Percentiles rank a stretch among this genome's conserved stretches.
These are phyloP conservation scores for Cubamyces lactineus DNA, from an alignment of 768 basidiomycete genomes.

Conservation along the genomic window DNA sequence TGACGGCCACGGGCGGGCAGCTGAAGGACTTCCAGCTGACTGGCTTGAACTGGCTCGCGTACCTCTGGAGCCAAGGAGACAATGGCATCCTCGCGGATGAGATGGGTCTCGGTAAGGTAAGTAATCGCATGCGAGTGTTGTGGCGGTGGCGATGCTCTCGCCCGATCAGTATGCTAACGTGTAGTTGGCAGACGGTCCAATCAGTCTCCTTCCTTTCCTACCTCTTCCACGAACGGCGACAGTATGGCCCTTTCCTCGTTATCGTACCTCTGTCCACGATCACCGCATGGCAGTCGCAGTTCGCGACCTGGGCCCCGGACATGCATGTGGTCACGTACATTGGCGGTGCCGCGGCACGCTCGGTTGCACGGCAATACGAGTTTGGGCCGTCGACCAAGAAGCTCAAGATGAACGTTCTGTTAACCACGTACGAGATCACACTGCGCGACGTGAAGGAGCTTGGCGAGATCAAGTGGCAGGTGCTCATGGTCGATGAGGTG, in stretches of 20 bases:
- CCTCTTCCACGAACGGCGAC: conserved; percentile 88
- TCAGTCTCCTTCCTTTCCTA: conserved; percentile 94
- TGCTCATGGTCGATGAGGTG: conserved; percentile 94
- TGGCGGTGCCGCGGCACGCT: conserved; percentile 83
- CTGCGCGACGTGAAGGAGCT: conserved; percentile 89
- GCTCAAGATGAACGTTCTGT: conserved; percentile 93
- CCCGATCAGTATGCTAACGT: conserved; percentile 13
- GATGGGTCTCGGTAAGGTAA: conserved; percentile 97
- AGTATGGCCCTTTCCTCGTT: conserved; percentile 96
- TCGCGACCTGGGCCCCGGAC: conserved; percentile 93
- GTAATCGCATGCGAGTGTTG: conserved; percentile 1
- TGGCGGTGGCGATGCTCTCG: neutral
- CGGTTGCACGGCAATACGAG: conserved; percentile 90
- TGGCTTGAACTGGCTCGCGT: conserved; percentile 98
- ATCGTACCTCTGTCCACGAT: conserved; percentile 98
- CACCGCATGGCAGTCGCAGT: conserved; percentile 97
- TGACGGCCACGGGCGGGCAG: conserved; percentile 73
- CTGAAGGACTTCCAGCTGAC: conserved; percentile 99
- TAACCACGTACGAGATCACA: conserved; percentile 97
- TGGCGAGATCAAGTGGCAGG: conserved; percentile 96
- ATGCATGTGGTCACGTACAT: conserved; percentile 97
- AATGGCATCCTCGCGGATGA: conserved; percentile 99
- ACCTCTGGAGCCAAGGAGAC: conserved; percentile 91
- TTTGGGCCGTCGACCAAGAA: conserved; percentile 89
- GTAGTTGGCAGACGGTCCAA: conserved; percentile 76